phyloP scores from a whole-genome alignment of 192 early-diverging fungal species.

The Rhizophlyctis rosea region DNA sequence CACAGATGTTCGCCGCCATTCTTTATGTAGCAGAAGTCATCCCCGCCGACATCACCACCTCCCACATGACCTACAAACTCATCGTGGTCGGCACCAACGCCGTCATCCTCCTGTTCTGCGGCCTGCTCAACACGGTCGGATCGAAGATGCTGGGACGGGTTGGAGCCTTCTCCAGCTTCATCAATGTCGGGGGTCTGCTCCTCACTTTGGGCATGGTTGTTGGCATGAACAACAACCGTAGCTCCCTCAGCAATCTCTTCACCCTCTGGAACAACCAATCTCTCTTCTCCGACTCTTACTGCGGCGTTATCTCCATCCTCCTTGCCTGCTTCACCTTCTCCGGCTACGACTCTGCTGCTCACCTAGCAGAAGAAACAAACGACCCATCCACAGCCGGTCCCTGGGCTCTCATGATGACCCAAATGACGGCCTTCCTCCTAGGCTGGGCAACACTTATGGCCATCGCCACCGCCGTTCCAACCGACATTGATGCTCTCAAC shows the following conservation, averaged over 20 bases:
- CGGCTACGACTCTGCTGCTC: slow-evolving; percentile 49
- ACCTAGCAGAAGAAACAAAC: slow-evolving; percentile 48
- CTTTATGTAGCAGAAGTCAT: too few relatives aligned
- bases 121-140: slow-evolving; percentile 31
- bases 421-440: slow-evolving; percentile 30
- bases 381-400: slow-evolving; percentile 37
- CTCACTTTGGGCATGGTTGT: too few relatives aligned
- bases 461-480: slow-evolving; percentile 30
- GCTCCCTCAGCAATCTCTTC: too few relatives aligned
- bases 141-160: slow-evolving; percentile 36
- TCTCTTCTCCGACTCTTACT: too few relatives aligned
- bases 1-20: slow-evolving; percentile 18
- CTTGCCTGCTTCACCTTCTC: too few relatives aligned
- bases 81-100: slow-evolving; percentile 1
- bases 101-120: background rate
- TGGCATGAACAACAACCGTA: too few relatives aligned
- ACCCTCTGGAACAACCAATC: too few relatives aligned
- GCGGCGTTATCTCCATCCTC: too few relatives aligned
- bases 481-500: slow-evolving; percentile 20
- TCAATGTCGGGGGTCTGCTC: too few relatives aligned
- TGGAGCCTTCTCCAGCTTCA: too few relatives aligned
- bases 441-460: slow-evolving; percentile 41
- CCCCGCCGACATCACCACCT: too few relatives aligned
- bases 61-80: slow-evolving; percentile 6
- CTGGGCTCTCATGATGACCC: slow-evolving; percentile 33